These are phyloP conservation scores for Tylopilus cervinicoccineus DNA, from an alignment of 768 basidiomycete species.

Conservation along the genomic window DNA sequence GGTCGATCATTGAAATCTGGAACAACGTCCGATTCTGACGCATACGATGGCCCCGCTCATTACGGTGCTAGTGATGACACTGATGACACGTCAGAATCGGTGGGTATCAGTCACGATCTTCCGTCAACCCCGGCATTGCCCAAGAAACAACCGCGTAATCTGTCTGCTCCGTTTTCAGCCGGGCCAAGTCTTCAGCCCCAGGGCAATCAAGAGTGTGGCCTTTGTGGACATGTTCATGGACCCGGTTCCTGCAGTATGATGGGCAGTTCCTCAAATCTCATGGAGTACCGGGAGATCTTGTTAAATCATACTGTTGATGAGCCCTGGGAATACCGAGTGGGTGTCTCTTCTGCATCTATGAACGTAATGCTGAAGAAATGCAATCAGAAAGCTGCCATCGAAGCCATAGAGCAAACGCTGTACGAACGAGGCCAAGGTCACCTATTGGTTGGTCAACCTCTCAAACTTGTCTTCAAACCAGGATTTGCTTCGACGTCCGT, in stretches of 20 bases:
- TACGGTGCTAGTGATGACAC: slow-evolving; percentile 18
- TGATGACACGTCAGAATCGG: slow-evolving; percentile 23
- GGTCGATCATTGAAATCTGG: slow-evolving; percentile 27
- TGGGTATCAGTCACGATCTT: slow-evolving; percentile 13
- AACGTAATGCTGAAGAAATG: slow-evolving; percentile 4
- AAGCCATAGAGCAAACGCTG: slow-evolving; percentile 65
- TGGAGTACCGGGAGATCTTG: slow-evolving; percentile 66
- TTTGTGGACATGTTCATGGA: slow-evolving; percentile 57
- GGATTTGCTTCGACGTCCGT: slow-evolving; percentile 11
- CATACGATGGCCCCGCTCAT: slow-evolving; percentile 27
- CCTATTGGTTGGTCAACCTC: slow-evolving; percentile 61
- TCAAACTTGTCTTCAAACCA: slow-evolving; percentile 46
- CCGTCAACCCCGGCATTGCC: background rate
- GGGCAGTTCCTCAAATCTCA: slow-evolving; percentile 58
- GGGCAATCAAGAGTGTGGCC: slow-evolving; percentile 43
- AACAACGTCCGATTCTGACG: slow-evolving; percentile 39
- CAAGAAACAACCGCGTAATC: slow-evolving; percentile 5
- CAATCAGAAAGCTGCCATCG: slow-evolving; percentile 57
- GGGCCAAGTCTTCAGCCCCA: background rate
- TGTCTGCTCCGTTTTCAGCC: background rate
- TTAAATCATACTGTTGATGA: slow-evolving; percentile 63
- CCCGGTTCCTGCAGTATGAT: slow-evolving; percentile 59
- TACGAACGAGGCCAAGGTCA: slow-evolving; percentile 49
- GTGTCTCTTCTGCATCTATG: slow-evolving; percentile 17
- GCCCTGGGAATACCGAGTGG: slow-evolving; percentile 59